These are phyloP conservation scores for Pestalotiopsis sp. DNA, from an alignment of 2,329 filamentous ascomycete genomes.

Conservation along the genomic window DNA sequence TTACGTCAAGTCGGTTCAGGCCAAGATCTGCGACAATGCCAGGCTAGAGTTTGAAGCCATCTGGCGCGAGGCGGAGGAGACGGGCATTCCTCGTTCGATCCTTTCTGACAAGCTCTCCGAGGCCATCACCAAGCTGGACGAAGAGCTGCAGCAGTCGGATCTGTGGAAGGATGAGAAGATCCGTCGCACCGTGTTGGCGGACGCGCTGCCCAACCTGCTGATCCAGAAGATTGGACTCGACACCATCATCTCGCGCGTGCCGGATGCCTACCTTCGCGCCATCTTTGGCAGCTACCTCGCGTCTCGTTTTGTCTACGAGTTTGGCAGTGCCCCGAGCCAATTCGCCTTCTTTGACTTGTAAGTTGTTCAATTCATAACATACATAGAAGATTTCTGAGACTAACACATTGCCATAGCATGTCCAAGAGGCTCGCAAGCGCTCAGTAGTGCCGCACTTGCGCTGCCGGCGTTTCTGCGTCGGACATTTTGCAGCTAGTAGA, in stretches of 20 bases:
- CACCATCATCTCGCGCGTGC: conserved; percentile 82
- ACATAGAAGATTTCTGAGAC: conserved; percentile 16
- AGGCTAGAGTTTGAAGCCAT: conserved; percentile 96
- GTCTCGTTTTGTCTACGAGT: conserved; percentile 94
- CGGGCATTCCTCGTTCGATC: conserved; percentile 77
- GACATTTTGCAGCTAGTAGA: too few species aligned
- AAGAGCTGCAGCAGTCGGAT: conserved; percentile 91
- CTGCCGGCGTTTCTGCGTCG: too few species aligned
- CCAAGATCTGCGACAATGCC: conserved; percentile 88
- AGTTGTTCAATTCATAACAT: conserved; percentile 42
- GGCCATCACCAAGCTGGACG: conserved; percentile 94
- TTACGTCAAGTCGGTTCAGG: conserved; percentile 91
- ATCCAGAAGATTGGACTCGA: conserved; percentile 90
- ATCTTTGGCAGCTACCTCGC: conserved; percentile 97
- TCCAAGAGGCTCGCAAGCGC: conserved; percentile 62
- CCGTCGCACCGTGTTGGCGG: conserved; percentile 74
- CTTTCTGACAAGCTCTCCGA: conserved; percentile 88
- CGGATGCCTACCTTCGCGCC: conserved; percentile 86
- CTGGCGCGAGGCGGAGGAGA: conserved; percentile 90
- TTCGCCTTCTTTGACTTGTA: conserved; percentile 99
- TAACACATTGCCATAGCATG: conserved; percentile 55
- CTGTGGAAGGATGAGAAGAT: conserved; percentile 85
- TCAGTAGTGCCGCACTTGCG: conserved; percentile 17
- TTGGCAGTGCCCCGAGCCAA: conserved; percentile 88
- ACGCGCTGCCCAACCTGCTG: conserved; percentile 84